phyloP scores from a whole-genome alignment of 495 filamentous ascomycete genomes.

The Trichoderma reesei region DNA sequence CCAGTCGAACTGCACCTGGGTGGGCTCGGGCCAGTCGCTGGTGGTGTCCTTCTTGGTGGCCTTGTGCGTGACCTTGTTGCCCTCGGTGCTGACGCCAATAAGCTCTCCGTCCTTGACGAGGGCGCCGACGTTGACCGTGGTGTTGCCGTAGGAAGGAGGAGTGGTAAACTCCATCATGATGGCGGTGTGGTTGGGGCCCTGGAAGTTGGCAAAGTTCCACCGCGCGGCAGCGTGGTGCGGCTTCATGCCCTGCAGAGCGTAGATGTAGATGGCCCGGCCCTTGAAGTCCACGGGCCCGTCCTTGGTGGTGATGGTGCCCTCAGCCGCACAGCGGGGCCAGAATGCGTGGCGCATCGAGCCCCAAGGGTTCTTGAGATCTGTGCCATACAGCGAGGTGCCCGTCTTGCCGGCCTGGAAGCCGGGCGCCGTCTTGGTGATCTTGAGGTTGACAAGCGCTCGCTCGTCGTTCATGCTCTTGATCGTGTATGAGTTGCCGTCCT shows the following conservation, averaged over 20 bases:
- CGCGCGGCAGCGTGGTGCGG: constrained; percentile 89
- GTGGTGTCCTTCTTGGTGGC: constrained; percentile 57
- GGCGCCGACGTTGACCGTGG: constrained; percentile 74
- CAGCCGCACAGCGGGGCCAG: constrained; percentile 76
- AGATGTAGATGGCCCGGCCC: constrained; percentile 65
- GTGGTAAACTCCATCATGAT: constrained; percentile 95
- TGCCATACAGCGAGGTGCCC: constrained; percentile 76
- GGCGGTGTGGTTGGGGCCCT: constrained; percentile 75
- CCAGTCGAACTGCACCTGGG: constrained; percentile 66
- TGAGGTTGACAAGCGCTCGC: constrained; percentile 71
- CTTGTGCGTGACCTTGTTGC: constrained; percentile 51
- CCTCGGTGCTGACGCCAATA: constrained; percentile 56
- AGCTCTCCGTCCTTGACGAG: constrained; percentile 74
- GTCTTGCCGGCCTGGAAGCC: constrained; percentile 82
- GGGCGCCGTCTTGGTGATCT: constrained; percentile 61
- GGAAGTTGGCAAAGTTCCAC: constrained; percentile 93
- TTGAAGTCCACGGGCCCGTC: constrained; percentile 73
- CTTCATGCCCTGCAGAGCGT: constrained; percentile 96
- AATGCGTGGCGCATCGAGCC: constrained; percentile 84
- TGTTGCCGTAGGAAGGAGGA: constrained; percentile 86
- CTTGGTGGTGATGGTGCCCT: constrained; percentile 77
- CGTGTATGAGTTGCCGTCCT: constrained; percentile 67
- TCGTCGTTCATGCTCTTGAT: constrained; percentile 80
- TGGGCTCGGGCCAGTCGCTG: constrained; percentile 85
- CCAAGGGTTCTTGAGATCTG: constrained; percentile 78